phyloP scores from a whole-genome alignment of 495 filamentous ascomycete genomes.

The Usnea hakonensis region DNA sequence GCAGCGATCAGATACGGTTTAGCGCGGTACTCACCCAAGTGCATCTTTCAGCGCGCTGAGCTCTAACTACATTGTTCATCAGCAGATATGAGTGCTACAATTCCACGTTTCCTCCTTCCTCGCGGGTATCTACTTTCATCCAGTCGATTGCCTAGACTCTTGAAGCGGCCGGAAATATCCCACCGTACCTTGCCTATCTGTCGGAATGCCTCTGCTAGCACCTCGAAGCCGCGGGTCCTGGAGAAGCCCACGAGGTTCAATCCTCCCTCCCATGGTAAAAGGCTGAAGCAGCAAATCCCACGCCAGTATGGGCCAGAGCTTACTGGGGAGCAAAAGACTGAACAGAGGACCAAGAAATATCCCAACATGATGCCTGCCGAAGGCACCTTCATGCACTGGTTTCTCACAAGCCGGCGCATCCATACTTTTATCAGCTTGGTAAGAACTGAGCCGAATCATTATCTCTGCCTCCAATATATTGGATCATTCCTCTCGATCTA shows the following conservation, averaged over 20 bases:
- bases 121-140: background rate
- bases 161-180: background rate
- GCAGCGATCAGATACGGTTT: too few relatives aligned
- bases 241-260: constrained; percentile 75
- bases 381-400: constrained; percentile 66
- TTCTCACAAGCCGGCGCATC: constrained; percentile 62
- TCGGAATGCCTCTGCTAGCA: constrained; percentile 16
- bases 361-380: constrained; percentile 73
- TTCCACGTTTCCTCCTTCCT: constrained; percentile 10
- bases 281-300: constrained; percentile 39
- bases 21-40: background rate
- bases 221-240: constrained; percentile 52
- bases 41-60: too few relatives aligned
- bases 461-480: background rate
- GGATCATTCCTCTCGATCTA: background rate
- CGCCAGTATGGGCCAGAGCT: constrained; percentile 57
- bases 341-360: constrained; percentile 59
- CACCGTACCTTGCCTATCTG: background rate
- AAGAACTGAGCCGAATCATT: constrained; percentile 23
- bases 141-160: background rate
- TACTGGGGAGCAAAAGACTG: constrained; percentile 48
- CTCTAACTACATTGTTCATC: too few relatives aligned
- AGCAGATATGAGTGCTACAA: background rate
- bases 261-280: constrained; percentile 72
- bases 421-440: constrained; percentile 77